These are phyloP conservation scores for Hyphodiscus sp. DNA, from an alignment of 2,329 filamentous ascomycete species.

Conservation along the genomic window DNA sequence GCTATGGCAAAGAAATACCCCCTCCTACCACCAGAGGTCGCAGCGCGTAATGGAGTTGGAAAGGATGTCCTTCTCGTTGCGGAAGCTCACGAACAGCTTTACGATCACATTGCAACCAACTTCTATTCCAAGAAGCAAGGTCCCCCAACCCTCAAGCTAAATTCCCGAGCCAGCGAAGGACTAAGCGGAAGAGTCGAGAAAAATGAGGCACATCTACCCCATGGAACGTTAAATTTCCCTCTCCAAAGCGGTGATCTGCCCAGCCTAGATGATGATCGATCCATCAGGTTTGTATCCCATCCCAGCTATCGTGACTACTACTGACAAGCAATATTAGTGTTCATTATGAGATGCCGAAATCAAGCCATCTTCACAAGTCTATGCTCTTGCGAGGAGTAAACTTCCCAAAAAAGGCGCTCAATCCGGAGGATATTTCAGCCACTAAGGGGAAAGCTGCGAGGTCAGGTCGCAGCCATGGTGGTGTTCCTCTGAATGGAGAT, in stretches of 20 bases:
- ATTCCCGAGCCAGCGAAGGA: slow-evolving; percentile 68
- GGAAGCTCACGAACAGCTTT: slow-evolving; percentile 70
- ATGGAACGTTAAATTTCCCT: slow-evolving; percentile 73
- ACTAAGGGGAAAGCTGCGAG: slow-evolving; percentile 60
- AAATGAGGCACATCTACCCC: slow-evolving; percentile 76
- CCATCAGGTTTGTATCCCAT: slow-evolving; percentile 60
- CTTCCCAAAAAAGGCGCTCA: slow-evolving; percentile 64
- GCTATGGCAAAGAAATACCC: slow-evolving; percentile 83
- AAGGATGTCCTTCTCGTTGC: slow-evolving; percentile 79
- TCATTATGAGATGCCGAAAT: slow-evolving; percentile 74
- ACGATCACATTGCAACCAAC: slow-evolving; percentile 73
- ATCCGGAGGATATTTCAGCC: slow-evolving; percentile 67
- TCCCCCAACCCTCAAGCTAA: slow-evolving; percentile 59
- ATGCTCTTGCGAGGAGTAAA: slow-evolving; percentile 85
- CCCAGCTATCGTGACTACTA: neutral
- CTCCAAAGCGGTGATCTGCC: slow-evolving; percentile 66
- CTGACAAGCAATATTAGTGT: slow-evolving; percentile 50
- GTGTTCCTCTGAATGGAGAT: slow-evolving; percentile 51
- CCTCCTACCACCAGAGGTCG: slow-evolving; percentile 69
- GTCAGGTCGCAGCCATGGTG: slow-evolving; percentile 63
- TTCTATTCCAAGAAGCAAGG: slow-evolving; percentile 91
- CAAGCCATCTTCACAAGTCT: slow-evolving; percentile 74
- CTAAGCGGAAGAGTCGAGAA: slow-evolving; percentile 76
- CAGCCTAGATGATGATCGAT: slow-evolving; percentile 76
- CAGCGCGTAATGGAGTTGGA: slow-evolving; percentile 70